Conservation (phyloP, 352 stramenopile genomes). For the Phytophthora melonis region DNA sequence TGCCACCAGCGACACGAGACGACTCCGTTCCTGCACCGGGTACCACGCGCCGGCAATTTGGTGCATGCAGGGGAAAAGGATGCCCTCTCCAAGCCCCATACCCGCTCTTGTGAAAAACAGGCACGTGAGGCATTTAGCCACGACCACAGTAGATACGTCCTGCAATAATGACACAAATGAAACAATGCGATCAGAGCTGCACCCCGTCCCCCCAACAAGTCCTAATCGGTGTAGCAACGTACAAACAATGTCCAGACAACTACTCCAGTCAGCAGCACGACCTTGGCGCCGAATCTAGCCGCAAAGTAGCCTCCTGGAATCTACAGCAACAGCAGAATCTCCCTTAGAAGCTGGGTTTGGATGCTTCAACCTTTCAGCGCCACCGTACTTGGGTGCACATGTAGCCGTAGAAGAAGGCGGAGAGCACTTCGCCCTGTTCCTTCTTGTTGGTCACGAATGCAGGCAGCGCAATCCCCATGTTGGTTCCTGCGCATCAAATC, state of each 20-base stretch:
- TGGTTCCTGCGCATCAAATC: conserved; percentile 65
- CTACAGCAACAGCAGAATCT: conserved; percentile 37
- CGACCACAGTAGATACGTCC: conserved; percentile 80
- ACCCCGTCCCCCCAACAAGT: neutral
- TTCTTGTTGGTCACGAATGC: conserved; percentile 79
- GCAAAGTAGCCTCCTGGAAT: conserved; percentile 83
- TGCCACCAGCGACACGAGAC: conserved; percentile 79
- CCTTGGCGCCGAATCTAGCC: conserved; percentile 74
- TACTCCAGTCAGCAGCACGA: conserved; percentile 78
- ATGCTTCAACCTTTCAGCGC: neutral
- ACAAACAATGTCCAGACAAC: conserved; percentile 87
- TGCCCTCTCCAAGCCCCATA: conserved; percentile 89
- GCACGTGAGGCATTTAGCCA: conserved; percentile 65
- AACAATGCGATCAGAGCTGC: neutral
- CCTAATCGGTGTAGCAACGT: conserved; percentile 15
- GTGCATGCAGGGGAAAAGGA: conserved; percentile 91
- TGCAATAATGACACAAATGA: conserved; percentile 18
- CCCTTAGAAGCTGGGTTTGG: neutral
- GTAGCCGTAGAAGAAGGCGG: conserved; percentile 91
- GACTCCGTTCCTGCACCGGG: conserved; percentile 82
- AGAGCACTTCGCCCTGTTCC: conserved; percentile 84
- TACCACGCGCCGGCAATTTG: conserved; percentile 89
- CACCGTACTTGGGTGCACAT: conserved; percentile 78
- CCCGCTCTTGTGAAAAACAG: conserved; percentile 80
- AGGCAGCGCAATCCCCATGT: conserved; percentile 88